Evolutionary conservation across 2,329 filamentous ascomycete genomes (phyloP), one percentile per base, ranked within the genome.

Genomic region (Alternaria postmessia): DNA sequence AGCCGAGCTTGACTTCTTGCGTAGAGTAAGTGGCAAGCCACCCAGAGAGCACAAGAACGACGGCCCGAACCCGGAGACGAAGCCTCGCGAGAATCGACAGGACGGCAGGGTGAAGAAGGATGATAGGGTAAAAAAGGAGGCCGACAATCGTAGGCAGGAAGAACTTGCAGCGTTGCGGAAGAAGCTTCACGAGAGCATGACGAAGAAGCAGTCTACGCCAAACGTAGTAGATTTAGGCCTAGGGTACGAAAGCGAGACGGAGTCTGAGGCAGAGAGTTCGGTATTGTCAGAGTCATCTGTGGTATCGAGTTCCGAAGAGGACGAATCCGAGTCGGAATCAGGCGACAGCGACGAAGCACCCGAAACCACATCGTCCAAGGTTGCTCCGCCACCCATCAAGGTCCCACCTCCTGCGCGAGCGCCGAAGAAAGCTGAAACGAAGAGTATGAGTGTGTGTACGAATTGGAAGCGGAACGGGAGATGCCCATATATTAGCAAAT

Each of bases 1-100:
- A 41, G 59, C 58, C 26, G 75, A 78, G 49, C 54, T 86, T 57
- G 82, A 85, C 56, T 74, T 79, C 28, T 61, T 80, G 22, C 61
- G 66, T 30, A 72, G 64, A 30, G 57, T 77, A 8, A 71, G 67
- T 46, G 72, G 69, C 22, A 63, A 65, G 43, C 56, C 65, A 8
- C 48, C 42, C 65, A 52, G 51, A 38, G 57, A 60, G 14, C n/a
- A 32, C 30, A 28, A 26, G 12, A 18, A 16, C 7, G 20, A n/a
- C 7, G 18, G 7, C 26, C 18, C 44, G 20, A 12, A 48, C 4
- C 46, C 49, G 3, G 42, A 49, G 4, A 42, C 53, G 4, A 56
- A 52, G 24, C 36, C 26, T 20, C 24, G 43, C 14, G 54, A 64
- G 16, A 61, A 32, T 32, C 61, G 49, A 9, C 43, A 62, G n/a